Evolutionary conservation across 78 protist genomes (phyloP).

Genomic region (Guillardia theta): DNA sequence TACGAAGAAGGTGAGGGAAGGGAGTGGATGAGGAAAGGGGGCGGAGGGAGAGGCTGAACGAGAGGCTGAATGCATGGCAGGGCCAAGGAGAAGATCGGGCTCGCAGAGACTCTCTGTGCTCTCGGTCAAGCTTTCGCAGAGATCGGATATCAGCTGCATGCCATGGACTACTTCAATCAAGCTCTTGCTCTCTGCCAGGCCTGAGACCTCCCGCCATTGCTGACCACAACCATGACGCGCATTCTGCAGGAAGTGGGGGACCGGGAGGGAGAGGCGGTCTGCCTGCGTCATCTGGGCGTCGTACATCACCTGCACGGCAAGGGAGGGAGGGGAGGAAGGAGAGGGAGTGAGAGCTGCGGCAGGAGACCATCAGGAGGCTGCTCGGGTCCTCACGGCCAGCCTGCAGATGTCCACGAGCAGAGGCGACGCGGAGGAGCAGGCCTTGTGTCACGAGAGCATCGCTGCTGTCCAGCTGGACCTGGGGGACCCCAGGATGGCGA

Average conservation of each 20-base stretch:
- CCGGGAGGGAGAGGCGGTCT: background rate
- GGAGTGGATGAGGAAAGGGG: too few species aligned
- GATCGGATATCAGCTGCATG: conserved; percentile 31
- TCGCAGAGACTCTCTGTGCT: background rate
- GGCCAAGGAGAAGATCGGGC: too few species aligned
- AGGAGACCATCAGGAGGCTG: conserved; percentile 5
- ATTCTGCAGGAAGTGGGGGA: background rate
- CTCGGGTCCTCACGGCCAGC: background rate
- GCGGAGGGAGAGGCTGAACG: too few species aligned
- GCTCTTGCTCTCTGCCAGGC: conserved; percentile 18
- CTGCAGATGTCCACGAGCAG: background rate
- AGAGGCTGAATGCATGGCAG: too few species aligned
- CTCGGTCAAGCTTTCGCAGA: background rate
- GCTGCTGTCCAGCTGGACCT: conserved; percentile 17
- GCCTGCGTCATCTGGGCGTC: conserved; percentile 5
- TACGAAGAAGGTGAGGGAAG: background rate
- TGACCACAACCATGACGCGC: background rate
- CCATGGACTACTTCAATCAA: background rate
- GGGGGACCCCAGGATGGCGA: background rate
- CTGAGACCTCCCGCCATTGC: background rate
- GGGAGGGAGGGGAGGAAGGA: too few species aligned
- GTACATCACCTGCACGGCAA: background rate
- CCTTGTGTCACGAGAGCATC: background rate
- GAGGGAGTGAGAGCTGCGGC: too few species aligned
- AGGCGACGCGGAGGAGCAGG: background rate